Conservation (phyloP, 164 flowering plant genomes). For the Chloranthus sessilifolius region DNA sequence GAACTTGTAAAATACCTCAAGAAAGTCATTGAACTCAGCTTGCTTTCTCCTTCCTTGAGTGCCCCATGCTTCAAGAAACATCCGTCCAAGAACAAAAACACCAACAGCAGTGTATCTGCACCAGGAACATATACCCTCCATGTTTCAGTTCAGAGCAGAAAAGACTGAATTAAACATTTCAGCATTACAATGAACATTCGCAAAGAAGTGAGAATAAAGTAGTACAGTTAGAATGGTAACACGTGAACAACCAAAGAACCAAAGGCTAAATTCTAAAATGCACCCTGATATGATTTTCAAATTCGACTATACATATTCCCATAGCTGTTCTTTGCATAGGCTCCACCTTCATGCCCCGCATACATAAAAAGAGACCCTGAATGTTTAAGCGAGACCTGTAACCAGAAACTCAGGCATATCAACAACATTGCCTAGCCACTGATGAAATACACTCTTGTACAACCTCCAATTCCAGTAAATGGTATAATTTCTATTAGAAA, state of each 20-base stretch:
- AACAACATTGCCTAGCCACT: neutral
- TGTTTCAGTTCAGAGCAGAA: neutral
- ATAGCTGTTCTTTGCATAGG: constrained; percentile 93
- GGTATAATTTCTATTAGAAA: too few relatives aligned
- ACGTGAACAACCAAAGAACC: neutral
- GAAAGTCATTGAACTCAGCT: constrained; percentile 72
- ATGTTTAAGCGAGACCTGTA: constrained; percentile 91
- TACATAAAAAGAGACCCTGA: constrained; percentile 98
- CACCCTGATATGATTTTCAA: neutral
- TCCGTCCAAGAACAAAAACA: constrained; percentile 88
- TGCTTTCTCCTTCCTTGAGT: constrained; percentile 64
- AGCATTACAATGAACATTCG: neutral
- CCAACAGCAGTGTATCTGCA: constrained; percentile 97
- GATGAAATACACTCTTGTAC: neutral
- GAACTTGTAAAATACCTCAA: constrained; percentile 76
- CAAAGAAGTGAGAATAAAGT: neutral
- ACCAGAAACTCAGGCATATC: neutral
- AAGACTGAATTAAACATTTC: neutral
- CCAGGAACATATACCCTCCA: constrained; percentile 4
- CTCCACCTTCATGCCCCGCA: constrained; percentile 94
- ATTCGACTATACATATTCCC: constrained; percentile 69
- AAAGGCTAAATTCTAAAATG: neutral
- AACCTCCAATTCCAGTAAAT: neutral
- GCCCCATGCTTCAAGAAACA: constrained; percentile 90
- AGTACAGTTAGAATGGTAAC: neutral